phyloP scores from a whole-genome alignment of 495 filamentous ascomycete species.

The Amphirosellinia nigrospora region DNA sequence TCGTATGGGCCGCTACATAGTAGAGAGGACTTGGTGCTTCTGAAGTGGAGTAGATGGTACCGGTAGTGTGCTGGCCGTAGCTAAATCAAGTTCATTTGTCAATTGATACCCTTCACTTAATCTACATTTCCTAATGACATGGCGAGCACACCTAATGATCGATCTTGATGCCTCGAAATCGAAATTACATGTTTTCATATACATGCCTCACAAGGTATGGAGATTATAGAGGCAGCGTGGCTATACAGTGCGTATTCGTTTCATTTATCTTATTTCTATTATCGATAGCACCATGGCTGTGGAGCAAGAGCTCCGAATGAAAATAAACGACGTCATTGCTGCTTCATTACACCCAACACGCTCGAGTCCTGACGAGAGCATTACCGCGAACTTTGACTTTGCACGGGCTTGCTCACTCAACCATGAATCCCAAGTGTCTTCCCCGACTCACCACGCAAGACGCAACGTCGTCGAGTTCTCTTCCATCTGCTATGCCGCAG shows the following conservation, averaged over 20 bases:
- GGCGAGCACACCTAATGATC: background rate
- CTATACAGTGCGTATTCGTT: background rate
- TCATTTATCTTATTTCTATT: background rate
- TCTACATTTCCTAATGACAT: background rate
- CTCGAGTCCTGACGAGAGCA: background rate
- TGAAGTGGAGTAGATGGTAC: slow-evolving; percentile 21
- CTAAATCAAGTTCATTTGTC: slow-evolving; percentile 8
- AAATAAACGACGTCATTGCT: slow-evolving; percentile 25
- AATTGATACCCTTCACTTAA: background rate
- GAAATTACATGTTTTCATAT: background rate
- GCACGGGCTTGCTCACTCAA: background rate
- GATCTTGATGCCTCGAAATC: background rate
- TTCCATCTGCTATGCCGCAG: background rate
- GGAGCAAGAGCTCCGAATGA: slow-evolving; percentile 8
- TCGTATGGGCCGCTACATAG: slow-evolving; percentile 1
- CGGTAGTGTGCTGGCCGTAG: slow-evolving; percentile 24
- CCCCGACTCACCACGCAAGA: background rate
- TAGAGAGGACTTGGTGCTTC: slow-evolving; percentile 20
- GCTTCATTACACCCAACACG: slow-evolving; percentile 7
- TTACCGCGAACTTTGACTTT: background rate
- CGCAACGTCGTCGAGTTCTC: background rate
- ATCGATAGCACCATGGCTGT: background rate
- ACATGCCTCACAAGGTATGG: too few species aligned
- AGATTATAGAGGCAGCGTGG: background rate
- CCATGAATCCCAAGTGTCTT: slow-evolving; percentile 1